Percentiles rank a stretch among this genome's conserved stretches.
phyloP scores from a whole-genome alignment of 306 rosid species.

The Fagus sylvatica region DNA sequence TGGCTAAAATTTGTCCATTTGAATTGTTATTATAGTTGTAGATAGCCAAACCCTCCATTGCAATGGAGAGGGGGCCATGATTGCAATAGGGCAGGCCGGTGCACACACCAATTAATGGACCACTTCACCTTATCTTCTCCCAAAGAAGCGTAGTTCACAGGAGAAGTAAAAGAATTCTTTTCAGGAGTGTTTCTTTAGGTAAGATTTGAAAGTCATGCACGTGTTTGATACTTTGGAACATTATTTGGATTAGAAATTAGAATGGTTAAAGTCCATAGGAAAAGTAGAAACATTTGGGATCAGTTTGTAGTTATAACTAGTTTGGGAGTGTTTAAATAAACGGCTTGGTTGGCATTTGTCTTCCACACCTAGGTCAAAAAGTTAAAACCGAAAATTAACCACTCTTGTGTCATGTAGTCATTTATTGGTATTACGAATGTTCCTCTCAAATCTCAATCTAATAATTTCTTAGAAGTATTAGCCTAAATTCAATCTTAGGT shows the following conservation, averaged over 20 bases:
- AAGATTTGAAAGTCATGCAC: not conserved
- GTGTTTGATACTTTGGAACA: not conserved
- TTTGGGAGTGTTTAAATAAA: not conserved
- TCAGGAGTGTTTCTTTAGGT: not conserved
- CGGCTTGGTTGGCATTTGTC: too few relatives aligned
- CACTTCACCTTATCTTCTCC: slow-evolving; percentile 16
- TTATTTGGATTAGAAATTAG: not conserved
- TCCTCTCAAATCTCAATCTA: too few relatives aligned
- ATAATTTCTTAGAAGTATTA: too few relatives aligned
- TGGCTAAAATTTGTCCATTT: too few relatives aligned
- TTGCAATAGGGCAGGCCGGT: slow-evolving; percentile 23
- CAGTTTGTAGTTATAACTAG: not conserved
- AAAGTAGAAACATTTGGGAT: not conserved
- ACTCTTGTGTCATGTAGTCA: too few relatives aligned
- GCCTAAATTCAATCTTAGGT: too few relatives aligned
- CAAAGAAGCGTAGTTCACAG: slow-evolving; percentile 3
- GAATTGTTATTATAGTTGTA: too few relatives aligned
- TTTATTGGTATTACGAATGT: too few relatives aligned
- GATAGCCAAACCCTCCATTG: not conserved
- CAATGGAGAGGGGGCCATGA: not conserved
- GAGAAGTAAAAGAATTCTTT: not conserved
- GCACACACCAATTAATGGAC: slow-evolving; percentile 1
- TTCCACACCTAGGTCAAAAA: too few relatives aligned
- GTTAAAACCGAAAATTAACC: too few relatives aligned
- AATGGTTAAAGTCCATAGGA: not conserved